phyloP scores from a whole-genome alignment of 2,329 filamentous ascomycete species.

The Venturia effusa region DNA sequence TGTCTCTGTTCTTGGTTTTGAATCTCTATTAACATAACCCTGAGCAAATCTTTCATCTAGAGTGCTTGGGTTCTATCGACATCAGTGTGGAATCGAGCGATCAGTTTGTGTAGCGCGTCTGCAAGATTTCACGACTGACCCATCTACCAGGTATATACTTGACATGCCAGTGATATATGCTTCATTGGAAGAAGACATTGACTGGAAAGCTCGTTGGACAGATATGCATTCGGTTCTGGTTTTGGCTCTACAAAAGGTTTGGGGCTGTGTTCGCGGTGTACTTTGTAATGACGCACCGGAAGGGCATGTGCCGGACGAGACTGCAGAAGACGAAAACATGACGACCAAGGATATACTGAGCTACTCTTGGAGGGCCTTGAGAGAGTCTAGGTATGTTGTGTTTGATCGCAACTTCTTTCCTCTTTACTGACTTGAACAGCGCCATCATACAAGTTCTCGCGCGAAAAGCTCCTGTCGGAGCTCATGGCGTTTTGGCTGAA shows the following conservation, averaged over 20 bases:
- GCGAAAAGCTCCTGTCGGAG: slow-evolving; percentile 22
- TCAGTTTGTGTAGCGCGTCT: no score
- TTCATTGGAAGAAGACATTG: not conserved
- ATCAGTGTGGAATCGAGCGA: no score
- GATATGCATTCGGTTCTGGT: slow-evolving; percentile 47
- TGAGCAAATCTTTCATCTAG: no score
- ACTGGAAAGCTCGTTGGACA: slow-evolving; percentile 17
- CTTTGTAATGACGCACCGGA: slow-evolving; percentile 93
- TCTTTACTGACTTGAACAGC: slow-evolving; percentile 35
- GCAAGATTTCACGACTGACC: not conserved
- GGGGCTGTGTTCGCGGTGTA: slow-evolving; percentile 63
- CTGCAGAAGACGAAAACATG: slow-evolving; percentile 59
- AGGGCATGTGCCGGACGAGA: slow-evolving; percentile 67
- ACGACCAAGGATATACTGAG: slow-evolving; percentile 84
- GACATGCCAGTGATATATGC: slow-evolving; percentile 1
- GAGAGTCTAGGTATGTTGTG: slow-evolving; percentile 67
- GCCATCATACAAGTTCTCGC: slow-evolving; percentile 49
- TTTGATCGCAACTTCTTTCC: not conserved
- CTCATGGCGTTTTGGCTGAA: slow-evolving; percentile 16
- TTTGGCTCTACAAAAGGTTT: slow-evolving; percentile 55
- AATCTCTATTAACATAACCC: no score
- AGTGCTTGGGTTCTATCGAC: no score
- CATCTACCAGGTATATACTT: not conserved
- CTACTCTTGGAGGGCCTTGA: slow-evolving; percentile 90
- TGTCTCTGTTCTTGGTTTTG: no score